Evolutionary conservation across 208 protist genomes (phyloP), one percentile per base, ranked within the genome.

Genomic region (Wallacemonas sp.): DNA sequence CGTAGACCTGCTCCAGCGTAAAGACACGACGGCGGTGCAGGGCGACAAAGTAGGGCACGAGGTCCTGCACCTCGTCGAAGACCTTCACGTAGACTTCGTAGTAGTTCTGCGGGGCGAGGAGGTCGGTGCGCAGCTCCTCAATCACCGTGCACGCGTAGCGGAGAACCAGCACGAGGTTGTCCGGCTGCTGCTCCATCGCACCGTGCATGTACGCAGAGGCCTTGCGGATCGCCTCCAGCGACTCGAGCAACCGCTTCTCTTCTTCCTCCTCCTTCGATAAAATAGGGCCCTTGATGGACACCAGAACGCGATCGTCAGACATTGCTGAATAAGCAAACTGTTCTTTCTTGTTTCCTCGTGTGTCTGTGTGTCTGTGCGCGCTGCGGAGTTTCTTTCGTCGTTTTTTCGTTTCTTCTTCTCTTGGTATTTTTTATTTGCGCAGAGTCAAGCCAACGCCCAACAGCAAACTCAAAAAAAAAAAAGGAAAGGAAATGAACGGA

Each of bases 81-180:
- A 97, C 92, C 28, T 78, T 84, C 71, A 98, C 92, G 79, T 98
- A 99, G 0, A 99, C 87, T 64, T 98, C 95, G 78, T 99, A 99
- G 81, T 99, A 99, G 68, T 93, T 89, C 70, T 99, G 98, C 39
- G 98, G 98, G 14, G 94, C 85, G 4, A 99, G 86, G 16, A 93
- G 20, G 22, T 79, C 86, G 1, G 96, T 99, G 61, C 97, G 81
- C 8, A 99, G 87, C 81, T 99, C 98, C 16, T 76, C 81, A 14
- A 99, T 84, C 89, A 99, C 97, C 39, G 85, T 79, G 2, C 84
- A 79, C 2, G 89, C 78, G 64, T 91, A 84, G 54, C 97, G 92
- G 12, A 99, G 70, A 1, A 92, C 96, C 4, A 97, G 87, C 65
- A 87, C 82, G 7, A 98, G 68, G 42, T 98, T 88, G 31, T 63